Evolutionary conservation across 805 yeast species (phyloP), one percentile per base, ranked within the genome.

Genomic region (Cyberlindnera meyerae): DNA sequence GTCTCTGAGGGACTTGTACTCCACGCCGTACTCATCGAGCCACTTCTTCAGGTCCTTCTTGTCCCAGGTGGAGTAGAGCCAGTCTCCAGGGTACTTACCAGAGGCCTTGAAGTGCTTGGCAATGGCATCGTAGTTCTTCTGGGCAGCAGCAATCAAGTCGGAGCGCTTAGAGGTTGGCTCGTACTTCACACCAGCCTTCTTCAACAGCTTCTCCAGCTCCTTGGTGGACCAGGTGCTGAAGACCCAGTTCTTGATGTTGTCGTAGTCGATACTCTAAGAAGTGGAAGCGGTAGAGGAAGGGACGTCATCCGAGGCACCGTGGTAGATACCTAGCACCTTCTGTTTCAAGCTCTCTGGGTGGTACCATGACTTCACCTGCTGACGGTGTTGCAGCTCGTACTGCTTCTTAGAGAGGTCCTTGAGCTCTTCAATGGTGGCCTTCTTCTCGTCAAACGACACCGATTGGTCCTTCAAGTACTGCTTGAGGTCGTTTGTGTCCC

Each of bases 51-150:
- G 55, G 33, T 72, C 75, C 8, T 66, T 67, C 8, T 57, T 52
- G 16, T 69, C 59, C 86, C 86, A 79, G 22, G 63, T 47, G 9
- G 69, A 62, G 51, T 76, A 78, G 39, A 75, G 58, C 70, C 72
- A 69, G 24, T 63, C 64, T 15, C 79, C 75, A 6, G 75, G 68
- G 38, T 73, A 73, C 27, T 55, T 53, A 6, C 75, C 75, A 15
- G 71, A 61, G 8, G 53, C 55, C 4, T 66, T 60, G 32, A 57
- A 46, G 21, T 52, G 39, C 34, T 61, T 53, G 11, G 66, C 61
- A 37, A 72, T 62, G 11, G 52, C 49, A 34, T 65, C 61, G 42
- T 64, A 70, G 49, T 70, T 62, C 17, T 58, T 51, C 49, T 66
- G 58, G 4, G 71, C 73, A 18, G 59, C 37, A 12, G 65, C 61